Evolutionary conservation across 176 grass and related monocot genomes (phyloP).

Genomic region (Oryza glumipatula): DNA sequence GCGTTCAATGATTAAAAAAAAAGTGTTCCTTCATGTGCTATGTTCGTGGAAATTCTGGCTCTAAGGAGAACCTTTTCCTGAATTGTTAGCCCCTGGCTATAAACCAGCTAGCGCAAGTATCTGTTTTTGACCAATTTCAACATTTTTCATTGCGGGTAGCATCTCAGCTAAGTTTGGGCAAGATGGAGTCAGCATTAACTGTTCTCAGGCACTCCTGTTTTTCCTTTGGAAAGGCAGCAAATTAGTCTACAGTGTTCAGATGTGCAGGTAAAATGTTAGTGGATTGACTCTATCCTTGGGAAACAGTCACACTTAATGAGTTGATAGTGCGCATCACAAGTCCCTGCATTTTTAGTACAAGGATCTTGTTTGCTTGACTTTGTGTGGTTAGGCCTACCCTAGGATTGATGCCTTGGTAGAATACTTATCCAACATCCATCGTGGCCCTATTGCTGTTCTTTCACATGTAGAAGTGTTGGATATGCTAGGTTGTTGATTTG

Average conservation of each 20-base stretch:
- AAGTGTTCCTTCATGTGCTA: no score
- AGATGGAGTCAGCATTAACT: background rate
- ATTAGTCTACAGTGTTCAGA: background rate
- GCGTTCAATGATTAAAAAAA: no score
- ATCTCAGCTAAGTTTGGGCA: background rate
- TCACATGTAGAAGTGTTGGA: background rate
- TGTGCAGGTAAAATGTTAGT: background rate
- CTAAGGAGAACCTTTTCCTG: background rate
- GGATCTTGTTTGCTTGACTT: background rate
- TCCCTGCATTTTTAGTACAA: slow-evolving; percentile 9
- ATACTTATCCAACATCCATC: background rate
- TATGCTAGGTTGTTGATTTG: background rate
- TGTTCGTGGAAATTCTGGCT: background rate
- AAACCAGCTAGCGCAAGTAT: background rate
- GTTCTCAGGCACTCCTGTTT: background rate
- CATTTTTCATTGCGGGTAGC: background rate
- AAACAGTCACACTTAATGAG: slow-evolving; percentile 10
- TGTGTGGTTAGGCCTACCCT: background rate
- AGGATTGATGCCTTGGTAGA: background rate
- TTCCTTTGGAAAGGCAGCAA: background rate
- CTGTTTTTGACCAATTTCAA: background rate
- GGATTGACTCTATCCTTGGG: background rate
- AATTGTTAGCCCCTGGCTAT: background rate
- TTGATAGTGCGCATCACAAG: background rate
- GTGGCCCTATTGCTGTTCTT: background rate